Conservation (phyloP, 768 basidiomycete species). For the Amanita rubescens region DNA sequence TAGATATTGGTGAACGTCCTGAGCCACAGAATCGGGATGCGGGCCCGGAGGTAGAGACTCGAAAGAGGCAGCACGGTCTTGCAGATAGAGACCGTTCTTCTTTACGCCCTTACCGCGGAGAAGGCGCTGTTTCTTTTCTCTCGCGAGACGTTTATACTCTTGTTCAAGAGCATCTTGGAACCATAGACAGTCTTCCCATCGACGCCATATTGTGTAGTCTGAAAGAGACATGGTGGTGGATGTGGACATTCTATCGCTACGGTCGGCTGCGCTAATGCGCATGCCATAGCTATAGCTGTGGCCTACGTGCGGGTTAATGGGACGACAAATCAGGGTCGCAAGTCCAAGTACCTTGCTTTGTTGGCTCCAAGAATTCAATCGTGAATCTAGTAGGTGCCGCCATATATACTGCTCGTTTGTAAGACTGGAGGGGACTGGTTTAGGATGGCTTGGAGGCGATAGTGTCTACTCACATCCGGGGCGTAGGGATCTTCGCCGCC, state of each 20-base stretch:
- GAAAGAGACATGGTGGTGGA: slow-evolving; percentile 28
- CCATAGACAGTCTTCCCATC: slow-evolving; percentile 78
- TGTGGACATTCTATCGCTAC: slow-evolving; percentile 30
- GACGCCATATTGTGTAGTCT: slow-evolving; percentile 70
- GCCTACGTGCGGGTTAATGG: slow-evolving; percentile 26
- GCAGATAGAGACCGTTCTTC: slow-evolving; percentile 61
- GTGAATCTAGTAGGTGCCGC: slow-evolving; percentile 52
- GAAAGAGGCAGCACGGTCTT: slow-evolving; percentile 73
- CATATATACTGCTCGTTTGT: slow-evolving; percentile 54
- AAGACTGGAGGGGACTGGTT: slow-evolving; percentile 32
- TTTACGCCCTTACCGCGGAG: slow-evolving; percentile 69
- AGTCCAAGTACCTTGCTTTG: slow-evolving; percentile 42
- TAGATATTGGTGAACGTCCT: slow-evolving; percentile 56
- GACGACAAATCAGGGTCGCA: neutral
- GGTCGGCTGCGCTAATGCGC: slow-evolving; percentile 41
- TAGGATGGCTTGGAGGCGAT: neutral
- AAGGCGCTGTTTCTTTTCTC: slow-evolving; percentile 61
- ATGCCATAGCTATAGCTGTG: slow-evolving; percentile 53
- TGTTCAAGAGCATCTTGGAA: slow-evolving; percentile 65
- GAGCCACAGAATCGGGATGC: slow-evolving; percentile 66
- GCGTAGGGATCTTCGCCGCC: neutral
- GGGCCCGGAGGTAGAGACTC: slow-evolving; percentile 82
- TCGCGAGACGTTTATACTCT: slow-evolving; percentile 56
- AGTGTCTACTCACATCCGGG: neutral
- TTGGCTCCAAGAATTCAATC: slow-evolving; percentile 50